Evolutionary conservation across 257 asterid genomes (phyloP), one percentile per base, ranked within the genome.

Genomic region (Leonotis leonurus): DNA sequence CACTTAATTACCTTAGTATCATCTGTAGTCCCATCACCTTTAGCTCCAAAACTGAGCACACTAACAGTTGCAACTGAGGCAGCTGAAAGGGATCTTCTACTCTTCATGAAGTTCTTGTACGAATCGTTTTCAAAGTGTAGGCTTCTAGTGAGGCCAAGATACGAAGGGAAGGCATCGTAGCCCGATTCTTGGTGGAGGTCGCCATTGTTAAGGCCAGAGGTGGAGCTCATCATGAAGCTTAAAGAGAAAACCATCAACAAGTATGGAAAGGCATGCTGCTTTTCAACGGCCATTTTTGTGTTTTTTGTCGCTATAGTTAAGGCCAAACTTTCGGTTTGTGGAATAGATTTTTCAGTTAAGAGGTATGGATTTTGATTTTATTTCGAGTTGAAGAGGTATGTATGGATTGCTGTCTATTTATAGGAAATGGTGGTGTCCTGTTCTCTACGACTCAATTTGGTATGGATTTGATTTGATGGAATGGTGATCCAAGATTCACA

Each of bases 11-110:
- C 92, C 85, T 65, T 10, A 30, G 80, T 57, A 75, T 84, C 92
- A 66, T 84, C 88, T 9, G 69, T 56, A 11, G 7, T 70, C 62
- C 93, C 93, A 64, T 85, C 89, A 26, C 85, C 93, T 70, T 69
- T 75, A 61, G 93, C 93, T 65, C 93, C 93, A 55, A 61, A 77
- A 37, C 16, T 60, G 24, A 62, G 79, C 14, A 85, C 89, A 65
- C 48, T 72, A 20, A 81, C 44, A 3, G 80, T 75, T 59, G 36
- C 32, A n/a, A 32, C 57, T 0, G 79, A 50, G 29, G 72, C 67
- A 17, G 71, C n/a, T n/a, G n/a, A 45, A 16, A 58, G 49, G 0
- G 48, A 30, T 30, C 68, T 46, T 56, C 63, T 56, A 14, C 40
- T 24, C 59, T 62, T 62, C 45, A 37, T 67, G 6, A 50, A 39